phyloP scores from a whole-genome alignment of 441 rosid species.

The Eutrema salsugineum region DNA sequence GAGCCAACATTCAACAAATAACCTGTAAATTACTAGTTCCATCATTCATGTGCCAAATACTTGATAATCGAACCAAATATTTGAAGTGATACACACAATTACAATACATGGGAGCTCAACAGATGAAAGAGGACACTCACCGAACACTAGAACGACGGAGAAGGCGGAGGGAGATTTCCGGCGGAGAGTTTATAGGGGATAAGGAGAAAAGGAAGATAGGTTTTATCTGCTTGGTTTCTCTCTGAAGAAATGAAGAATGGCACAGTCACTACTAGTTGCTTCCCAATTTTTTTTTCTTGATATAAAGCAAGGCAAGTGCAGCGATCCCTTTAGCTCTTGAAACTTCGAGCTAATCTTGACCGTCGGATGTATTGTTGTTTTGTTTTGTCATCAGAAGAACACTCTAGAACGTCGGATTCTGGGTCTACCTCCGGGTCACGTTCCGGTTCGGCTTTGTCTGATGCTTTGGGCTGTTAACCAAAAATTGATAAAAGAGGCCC shows the following conservation, averaged over 20 bases:
- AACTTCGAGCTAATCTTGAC: conserved; percentile 31
- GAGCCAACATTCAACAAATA: background rate
- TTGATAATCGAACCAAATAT: background rate
- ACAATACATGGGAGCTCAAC: background rate
- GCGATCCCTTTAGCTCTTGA: conserved; percentile 33
- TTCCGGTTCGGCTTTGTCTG: background rate
- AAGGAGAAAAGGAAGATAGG: conserved; percentile 20
- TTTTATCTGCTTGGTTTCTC: background rate
- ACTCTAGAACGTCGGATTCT: conserved; percentile 19
- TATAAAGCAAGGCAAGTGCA: conserved; percentile 2
- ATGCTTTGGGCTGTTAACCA: background rate
- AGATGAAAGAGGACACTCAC: background rate
- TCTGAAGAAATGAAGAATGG: background rate
- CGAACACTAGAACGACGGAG: background rate
- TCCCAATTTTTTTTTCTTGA: background rate
- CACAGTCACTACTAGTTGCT: background rate
- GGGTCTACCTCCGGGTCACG: background rate
- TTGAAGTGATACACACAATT: background rate
- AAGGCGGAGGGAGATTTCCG: background rate
- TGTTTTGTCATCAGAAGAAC: background rate
- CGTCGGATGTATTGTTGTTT: conserved; percentile 8
- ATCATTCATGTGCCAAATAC: background rate
- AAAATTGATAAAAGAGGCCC: background rate
- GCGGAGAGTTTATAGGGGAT: conserved; percentile 11
- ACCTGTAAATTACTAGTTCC: background rate